Evolutionary conservation across 352 stramenopile species (phyloP).

Genomic region (Phytophthora boehmeriae): DNA sequence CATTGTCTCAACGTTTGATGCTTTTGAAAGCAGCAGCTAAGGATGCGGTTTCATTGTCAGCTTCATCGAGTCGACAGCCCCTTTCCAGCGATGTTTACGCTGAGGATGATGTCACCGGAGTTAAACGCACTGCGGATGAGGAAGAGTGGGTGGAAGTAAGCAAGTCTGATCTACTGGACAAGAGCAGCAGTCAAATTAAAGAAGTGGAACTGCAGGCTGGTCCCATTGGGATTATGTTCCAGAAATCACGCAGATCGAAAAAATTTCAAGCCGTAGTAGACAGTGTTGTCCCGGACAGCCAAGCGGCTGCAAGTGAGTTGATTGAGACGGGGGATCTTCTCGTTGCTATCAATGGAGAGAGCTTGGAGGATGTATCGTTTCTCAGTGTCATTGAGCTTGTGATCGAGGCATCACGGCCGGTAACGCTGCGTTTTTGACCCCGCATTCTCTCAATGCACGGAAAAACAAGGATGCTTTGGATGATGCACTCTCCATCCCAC

Average conservation of each 20-base stretch:
- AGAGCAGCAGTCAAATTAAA: conserved; percentile 50
- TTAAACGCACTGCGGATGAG: conserved; percentile 46
- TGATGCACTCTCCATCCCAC: conserved; percentile 62
- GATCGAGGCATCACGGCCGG: conserved; percentile 66
- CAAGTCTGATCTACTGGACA: conserved; percentile 47
- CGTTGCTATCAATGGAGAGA: conserved; percentile 74
- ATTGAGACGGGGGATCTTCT: conserved; percentile 78
- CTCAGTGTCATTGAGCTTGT: conserved; percentile 79
- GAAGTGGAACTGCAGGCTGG: conserved; percentile 76
- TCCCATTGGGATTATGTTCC: conserved; percentile 81
- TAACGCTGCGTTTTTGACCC: conserved; percentile 77
- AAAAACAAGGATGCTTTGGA: conserved; percentile 38
- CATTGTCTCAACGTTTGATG: conserved; percentile 68
- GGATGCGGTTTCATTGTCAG: conserved; percentile 55
- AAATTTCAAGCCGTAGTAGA: conserved; percentile 81
- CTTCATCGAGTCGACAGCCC: conserved; percentile 14
- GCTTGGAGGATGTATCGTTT: conserved; percentile 67
- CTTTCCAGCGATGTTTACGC: conserved; percentile 8
- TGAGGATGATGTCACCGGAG: conserved; percentile 28
- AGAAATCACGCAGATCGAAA: conserved; percentile 68
- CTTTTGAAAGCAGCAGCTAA: conserved; percentile 73
- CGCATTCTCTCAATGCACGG: conserved; percentile 34
- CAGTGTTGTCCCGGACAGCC: conserved; percentile 79
- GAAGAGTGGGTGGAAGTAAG: conserved; percentile 85
- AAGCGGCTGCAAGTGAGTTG: conserved; percentile 71